phyloP scores from a whole-genome alignment of 2,329 filamentous ascomycete species.

The Escovopsis sp. region DNA sequence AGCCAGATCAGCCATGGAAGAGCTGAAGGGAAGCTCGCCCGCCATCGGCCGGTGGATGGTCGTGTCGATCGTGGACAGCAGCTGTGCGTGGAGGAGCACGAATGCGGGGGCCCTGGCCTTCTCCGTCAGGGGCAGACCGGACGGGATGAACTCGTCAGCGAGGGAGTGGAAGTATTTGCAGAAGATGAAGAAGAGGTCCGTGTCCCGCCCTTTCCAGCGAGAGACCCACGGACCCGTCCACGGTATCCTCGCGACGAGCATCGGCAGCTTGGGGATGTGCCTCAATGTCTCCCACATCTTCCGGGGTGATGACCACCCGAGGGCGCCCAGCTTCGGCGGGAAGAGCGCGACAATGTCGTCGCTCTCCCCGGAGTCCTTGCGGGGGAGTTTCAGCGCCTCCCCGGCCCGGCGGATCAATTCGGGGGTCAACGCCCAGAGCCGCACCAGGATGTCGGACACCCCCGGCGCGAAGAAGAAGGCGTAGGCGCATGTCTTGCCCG shows the following conservation, averaged over 20 bases:
- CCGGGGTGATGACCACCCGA: slow-evolving; percentile 41
- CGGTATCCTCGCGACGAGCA: slow-evolving; percentile 56
- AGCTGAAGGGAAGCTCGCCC: slow-evolving; percentile 26
- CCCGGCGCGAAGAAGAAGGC: slow-evolving; percentile 88
- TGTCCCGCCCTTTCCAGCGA: slow-evolving; percentile 76
- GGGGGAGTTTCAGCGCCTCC: slow-evolving; percentile 50
- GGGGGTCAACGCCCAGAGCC: slow-evolving; percentile 62
- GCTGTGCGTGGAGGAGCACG: slow-evolving; percentile 67
- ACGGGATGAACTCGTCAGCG: slow-evolving; percentile 55
- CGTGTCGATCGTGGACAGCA: slow-evolving; percentile 64
- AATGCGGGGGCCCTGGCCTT: slow-evolving; percentile 60
- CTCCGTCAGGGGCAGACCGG: slow-evolving; percentile 34
- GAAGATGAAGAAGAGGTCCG: slow-evolving; percentile 84
- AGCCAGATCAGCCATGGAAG: slow-evolving; percentile 29
- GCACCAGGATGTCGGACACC: slow-evolving; percentile 67
- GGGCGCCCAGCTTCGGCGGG: slow-evolving; percentile 46
- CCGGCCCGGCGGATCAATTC: slow-evolving; percentile 58
- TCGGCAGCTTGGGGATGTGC: slow-evolving; percentile 47
- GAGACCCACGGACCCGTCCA: slow-evolving; percentile 80
- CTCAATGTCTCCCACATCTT: slow-evolving; percentile 42
- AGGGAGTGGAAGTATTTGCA: slow-evolving; percentile 77
- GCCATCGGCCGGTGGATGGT: slow-evolving; percentile 65
- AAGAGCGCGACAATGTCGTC: slow-evolving; percentile 56
- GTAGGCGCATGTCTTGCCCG: slow-evolving; percentile 81
- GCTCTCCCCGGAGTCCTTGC: slow-evolving; percentile 39